A percentile compares a stretch with the other conserved stretches of the same genome.
These are phyloP conservation scores for Centrapalus pauciflorus DNA, from an alignment of 129 eudicot species.

Conservation along the genomic window DNA sequence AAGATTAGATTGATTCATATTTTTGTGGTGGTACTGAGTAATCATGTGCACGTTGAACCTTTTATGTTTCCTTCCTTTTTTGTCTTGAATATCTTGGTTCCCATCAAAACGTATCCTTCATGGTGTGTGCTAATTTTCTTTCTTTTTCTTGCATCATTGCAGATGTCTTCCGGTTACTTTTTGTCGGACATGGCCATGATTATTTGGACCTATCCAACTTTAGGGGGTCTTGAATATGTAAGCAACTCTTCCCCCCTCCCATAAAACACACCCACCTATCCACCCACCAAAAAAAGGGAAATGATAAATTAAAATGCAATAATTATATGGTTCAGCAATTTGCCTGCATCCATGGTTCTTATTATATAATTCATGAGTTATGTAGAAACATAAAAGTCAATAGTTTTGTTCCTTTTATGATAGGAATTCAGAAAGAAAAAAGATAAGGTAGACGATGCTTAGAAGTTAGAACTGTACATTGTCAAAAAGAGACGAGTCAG, in stretches of 20 bases:
- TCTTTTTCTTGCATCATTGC: conserved; percentile 13
- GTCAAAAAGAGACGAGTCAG: too few species aligned
- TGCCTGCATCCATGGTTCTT: too few species aligned
- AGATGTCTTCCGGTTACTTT: conserved; percentile 91
- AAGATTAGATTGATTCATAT: too few species aligned
- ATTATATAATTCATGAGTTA: too few species aligned
- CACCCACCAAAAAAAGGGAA: background rate
- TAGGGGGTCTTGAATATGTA: conserved; percentile 96
- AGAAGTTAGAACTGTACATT: too few species aligned
- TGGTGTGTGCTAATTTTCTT: background rate
- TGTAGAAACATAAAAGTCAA: too few species aligned
- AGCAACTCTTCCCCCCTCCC: conserved; percentile 31
- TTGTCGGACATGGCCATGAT: conserved; percentile 80
- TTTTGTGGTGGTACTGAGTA: background rate
- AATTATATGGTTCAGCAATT: background rate
- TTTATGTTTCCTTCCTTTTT: background rate
- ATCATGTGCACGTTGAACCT: background rate
- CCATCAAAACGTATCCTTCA: background rate
- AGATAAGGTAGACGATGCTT: too few species aligned
- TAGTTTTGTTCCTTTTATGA: too few species aligned
- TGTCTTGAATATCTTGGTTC: background rate
- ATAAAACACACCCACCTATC: too few species aligned
- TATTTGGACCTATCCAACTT: conserved; percentile 67
- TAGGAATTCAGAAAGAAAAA: too few species aligned
- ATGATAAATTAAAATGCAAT: background rate